Conservation (phyloP, 2,329 filamentous ascomycete genomes). For the Chrysoporthe deuterocubensis region DNA sequence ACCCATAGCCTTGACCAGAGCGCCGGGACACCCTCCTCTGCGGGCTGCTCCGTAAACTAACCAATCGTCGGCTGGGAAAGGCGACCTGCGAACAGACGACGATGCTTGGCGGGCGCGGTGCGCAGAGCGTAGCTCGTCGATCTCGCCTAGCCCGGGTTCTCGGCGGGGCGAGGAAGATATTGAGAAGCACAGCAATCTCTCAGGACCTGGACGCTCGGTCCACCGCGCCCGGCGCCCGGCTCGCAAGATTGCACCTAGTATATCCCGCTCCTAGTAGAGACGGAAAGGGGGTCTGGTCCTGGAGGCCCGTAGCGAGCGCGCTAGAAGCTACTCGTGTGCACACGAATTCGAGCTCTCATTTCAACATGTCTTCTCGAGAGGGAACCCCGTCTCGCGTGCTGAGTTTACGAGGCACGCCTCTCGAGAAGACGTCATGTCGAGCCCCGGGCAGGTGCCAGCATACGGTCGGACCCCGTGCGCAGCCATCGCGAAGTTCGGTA, state of each 20-base stretch:
- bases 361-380: background rate
- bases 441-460: too few relatives aligned
- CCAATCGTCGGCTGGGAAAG: background rate
- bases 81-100: background rate
- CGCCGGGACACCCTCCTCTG: background rate
- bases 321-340: background rate
- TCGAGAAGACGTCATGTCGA: too few relatives aligned
- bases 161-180: background rate
- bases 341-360: background rate
- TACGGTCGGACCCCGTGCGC: too few relatives aligned
- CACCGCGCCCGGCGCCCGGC: background rate
- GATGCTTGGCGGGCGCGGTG: background rate
- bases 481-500: conserved; percentile 1
- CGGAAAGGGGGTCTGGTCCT: too few relatives aligned
- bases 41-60: background rate
- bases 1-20: background rate
- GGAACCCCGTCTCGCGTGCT: too few relatives aligned
- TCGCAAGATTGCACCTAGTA: background rate
- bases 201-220: background rate
- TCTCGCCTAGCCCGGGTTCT: background rate
- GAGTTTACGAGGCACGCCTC: too few relatives aligned
- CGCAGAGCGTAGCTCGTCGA: background rate
- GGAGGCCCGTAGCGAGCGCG: background rate
- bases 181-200: background rate
- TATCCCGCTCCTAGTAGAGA: too few relatives aligned